A percentile compares a stretch with the other conserved stretches of the same genome.
phyloP scores from a whole-genome alignment of 1,284 basidiomycete genomes.

The Inonotus hispidus region DNA sequence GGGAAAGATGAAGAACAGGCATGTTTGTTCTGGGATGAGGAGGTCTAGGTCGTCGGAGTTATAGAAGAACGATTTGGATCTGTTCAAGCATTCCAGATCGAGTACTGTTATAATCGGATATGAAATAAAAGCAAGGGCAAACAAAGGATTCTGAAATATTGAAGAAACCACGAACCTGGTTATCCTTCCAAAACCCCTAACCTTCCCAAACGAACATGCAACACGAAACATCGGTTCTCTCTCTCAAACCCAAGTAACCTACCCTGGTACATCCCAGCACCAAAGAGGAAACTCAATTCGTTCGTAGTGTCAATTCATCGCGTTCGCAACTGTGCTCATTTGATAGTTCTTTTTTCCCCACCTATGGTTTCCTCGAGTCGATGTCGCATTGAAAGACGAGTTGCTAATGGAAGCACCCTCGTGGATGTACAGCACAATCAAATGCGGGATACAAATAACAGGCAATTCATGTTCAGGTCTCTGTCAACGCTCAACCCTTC shows the following conservation, averaged over 20 bases:
- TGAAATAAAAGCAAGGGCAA: background rate
- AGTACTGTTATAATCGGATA: too few species aligned
- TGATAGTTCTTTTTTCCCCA: background rate
- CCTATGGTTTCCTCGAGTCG: too few species aligned
- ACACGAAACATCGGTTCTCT: conserved; percentile 7
- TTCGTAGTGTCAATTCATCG: background rate
- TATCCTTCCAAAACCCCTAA: conserved; percentile 2
- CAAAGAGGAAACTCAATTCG: conserved; percentile 2
- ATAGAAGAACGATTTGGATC: conserved; percentile 8
- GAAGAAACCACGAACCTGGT: background rate
- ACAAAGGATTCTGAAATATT: too few species aligned
- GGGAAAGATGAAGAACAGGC: conserved; percentile 6
- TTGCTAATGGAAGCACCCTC: too few species aligned
- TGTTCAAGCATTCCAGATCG: background rate
- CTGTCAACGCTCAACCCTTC: conserved; percentile 1
- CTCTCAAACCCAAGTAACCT: background rate
- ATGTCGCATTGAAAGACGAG: too few species aligned
- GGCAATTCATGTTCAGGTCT: background rate
- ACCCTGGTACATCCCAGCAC: conserved; percentile 1
- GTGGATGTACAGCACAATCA: background rate
- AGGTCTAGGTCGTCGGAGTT: conserved; percentile 4
- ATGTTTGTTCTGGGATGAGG: background rate
- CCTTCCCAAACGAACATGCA: conserved; percentile 1
- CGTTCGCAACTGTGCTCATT: background rate
- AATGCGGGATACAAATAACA: conserved; percentile 1